Evolutionary conservation across 805 yeast genomes (phyloP).

Genomic region (Cephaloascus albidus): DNA sequence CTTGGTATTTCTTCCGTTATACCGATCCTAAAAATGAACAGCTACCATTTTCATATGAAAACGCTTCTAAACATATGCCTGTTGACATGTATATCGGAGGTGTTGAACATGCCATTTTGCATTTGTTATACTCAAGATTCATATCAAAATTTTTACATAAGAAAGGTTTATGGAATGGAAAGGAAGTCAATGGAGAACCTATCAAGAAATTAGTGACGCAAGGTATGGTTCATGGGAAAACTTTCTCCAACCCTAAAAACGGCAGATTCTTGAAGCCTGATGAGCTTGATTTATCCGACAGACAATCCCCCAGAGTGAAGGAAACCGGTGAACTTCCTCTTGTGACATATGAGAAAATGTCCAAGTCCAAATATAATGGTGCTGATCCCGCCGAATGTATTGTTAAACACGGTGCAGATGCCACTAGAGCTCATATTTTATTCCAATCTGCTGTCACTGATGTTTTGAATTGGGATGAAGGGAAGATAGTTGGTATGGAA

Average conservation of each 20-base stretch:
- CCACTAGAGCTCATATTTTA: slow-evolving; percentile 84
- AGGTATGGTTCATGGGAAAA: slow-evolving; percentile 97
- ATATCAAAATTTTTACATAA: slow-evolving; percentile 69
- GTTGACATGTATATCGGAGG: slow-evolving; percentile 93
- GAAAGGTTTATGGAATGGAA: slow-evolving; percentile 62
- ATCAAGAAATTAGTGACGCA: slow-evolving; percentile 75
- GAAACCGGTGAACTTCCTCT: slow-evolving; percentile 42
- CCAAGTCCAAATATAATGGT: slow-evolving; percentile 92
- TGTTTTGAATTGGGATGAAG: slow-evolving; percentile 82
- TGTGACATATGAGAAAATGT: slow-evolving; percentile 82
- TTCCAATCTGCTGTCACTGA: slow-evolving; percentile 89
- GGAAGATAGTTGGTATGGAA: slow-evolving; percentile 76
- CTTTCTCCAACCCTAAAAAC: slow-evolving; percentile 60
- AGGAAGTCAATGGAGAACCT: slow-evolving; percentile 62
- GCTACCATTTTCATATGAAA: slow-evolving; percentile 42
- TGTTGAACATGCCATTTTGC: slow-evolving; percentile 93
- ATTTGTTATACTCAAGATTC: slow-evolving; percentile 79
- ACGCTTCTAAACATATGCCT: slow-evolving; percentile 53
- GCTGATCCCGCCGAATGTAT: slow-evolving; percentile 83
- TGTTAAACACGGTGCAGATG: slow-evolving; percentile 77
- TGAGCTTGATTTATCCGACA: slow-evolving; percentile 44
- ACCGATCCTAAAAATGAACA: slow-evolving; percentile 58
- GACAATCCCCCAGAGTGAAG: slow-evolving; percentile 33
- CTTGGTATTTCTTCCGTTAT: slow-evolving; percentile 91
- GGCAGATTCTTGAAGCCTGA: slow-evolving; percentile 74